Evolutionary conservation across 495 filamentous ascomycete genomes (phyloP).

Genomic region (Parmelia sp.): DNA sequence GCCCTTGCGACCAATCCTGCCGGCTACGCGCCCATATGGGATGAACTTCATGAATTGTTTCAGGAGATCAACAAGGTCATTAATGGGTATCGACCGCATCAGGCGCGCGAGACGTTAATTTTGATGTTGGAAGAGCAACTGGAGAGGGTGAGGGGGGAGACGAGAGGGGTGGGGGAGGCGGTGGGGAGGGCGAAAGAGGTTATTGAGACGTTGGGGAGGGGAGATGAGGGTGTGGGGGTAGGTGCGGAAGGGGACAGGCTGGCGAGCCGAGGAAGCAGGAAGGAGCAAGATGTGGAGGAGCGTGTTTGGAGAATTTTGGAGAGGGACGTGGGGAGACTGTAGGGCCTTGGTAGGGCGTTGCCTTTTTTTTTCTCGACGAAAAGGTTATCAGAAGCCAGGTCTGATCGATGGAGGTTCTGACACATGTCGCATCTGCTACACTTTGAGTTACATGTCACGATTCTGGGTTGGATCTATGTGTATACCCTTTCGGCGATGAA

Average conservation of each 20-base stretch:
- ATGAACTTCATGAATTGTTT: constrained; percentile 69
- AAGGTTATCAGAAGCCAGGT: too few species aligned
- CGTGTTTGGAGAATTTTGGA: constrained; percentile 29
- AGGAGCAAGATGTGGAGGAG: constrained; percentile 23
- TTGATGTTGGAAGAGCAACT: constrained; percentile 88
- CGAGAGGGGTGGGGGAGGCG: constrained; percentile 42
- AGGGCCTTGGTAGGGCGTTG: neutral
- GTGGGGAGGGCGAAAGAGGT: constrained; percentile 66
- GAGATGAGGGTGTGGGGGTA: constrained; percentile 28
- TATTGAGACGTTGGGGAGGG: constrained; percentile 55
- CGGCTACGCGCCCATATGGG: constrained; percentile 56
- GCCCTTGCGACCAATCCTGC: constrained; percentile 59
- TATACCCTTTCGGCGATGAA: too few species aligned
- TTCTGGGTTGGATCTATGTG: too few species aligned
- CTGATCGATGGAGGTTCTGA: too few species aligned
- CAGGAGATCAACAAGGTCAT: constrained; percentile 86
- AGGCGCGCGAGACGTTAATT: constrained; percentile 85
- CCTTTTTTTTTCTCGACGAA: neutral
- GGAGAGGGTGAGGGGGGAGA: constrained; percentile 66
- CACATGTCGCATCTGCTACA: too few species aligned
- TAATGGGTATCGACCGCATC: constrained; percentile 93
- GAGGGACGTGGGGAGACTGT: constrained; percentile 12
- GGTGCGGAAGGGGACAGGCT: constrained; percentile 30
- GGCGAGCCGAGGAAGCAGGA: constrained; percentile 13
- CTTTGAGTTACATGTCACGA: too few species aligned